Base-by-base conservation (phyloP, 2,329 filamentous ascomycete genomes). In the Byssothecium circinans region DNA sequence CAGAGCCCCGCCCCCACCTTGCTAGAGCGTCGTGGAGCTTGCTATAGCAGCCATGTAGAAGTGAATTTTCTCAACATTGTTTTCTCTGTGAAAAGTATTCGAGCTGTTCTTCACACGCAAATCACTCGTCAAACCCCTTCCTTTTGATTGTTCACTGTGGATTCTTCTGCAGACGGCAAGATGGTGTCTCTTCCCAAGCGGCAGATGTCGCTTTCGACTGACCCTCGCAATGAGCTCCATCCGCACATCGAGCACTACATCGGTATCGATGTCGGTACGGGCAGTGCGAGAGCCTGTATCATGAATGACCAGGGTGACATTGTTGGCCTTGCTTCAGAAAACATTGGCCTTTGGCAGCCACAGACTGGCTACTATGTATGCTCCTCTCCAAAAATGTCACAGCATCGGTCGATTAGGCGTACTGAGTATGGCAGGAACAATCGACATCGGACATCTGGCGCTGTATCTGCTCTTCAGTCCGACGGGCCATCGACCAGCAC, bases 361-460 rank as follows among this genome's bases (percentile, higher is more conserved):
- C 75, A 79, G 61, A 77, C 75, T 22, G 77, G 78, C 22, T 81
- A 78, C 70, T 81, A 81, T 64, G 78, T 80, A 67, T 43, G 69
- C 48, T 4, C n/a, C 25, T 36, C 42, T 17, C n/a, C 17, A 23
- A 30, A n/a, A 17, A 32, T 30, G 22, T 11, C 8, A 22, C 18
- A 20, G 8, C 8, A 2, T n/a, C 8, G 19, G 19, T 15, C 8
- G 33, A 36, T 18, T 5, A 18, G 25, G 29, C n/a, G n/a, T 32
- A 43, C 56, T 62, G 39, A 64, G 27, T 19, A 30, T 11, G 25
- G 1, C 29, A 87, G 91, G 94, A 99, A 78, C 94, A 99, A 92
- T 97, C 92, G 14, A 97, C 94, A 0, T 89, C 85, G 41, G 89
- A 99, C 71, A 99, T 99, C 66, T 99, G 94, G 94, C 81, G 85